Base-by-base conservation (phyloP, 768 basidiomycete genomes). In the Clavaria fumosa region DNA sequence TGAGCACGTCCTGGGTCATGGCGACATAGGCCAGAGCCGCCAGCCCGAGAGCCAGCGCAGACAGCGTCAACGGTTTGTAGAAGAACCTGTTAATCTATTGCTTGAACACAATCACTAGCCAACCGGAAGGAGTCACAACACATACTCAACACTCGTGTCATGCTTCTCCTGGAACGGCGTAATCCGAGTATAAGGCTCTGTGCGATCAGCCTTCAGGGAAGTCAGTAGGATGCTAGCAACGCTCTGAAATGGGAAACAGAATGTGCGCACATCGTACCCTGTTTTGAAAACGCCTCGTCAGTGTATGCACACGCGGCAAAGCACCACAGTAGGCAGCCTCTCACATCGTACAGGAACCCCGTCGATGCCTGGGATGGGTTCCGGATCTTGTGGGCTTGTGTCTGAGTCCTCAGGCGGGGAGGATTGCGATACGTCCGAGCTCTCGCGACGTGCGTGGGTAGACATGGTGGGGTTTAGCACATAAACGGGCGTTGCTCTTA, bases 141-240 rank as follows among this genome's bases (percentile, higher is more conserved):
- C 77, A 47, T 48, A 84, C 83, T 86, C 85, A 44, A 88, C 68
- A 45, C 73, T 81, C 17, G 84, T 82, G 51, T 88, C 84, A 52
- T 75, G 68, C 49, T 66, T 73, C 60, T 85, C 81, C 54, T 86
- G 82, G 53, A 88, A 88, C 19, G 84, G 84, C 32, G 66, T 64
- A 47, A 84, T 88, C 41, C 75, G 70, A 14, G 84, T 88, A 51
- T 88, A 88, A 7, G 84, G 48, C 54, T 88, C 84, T 33, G 78
- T 75, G 45, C 82, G 75, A 58, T 88, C 72, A 41, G 85, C 85
- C 83, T 88, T 53, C 34, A n/a, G n/a, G n/a, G n/a, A n/a, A n/a
- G n/a, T n/a, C n/a, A n/a, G n/a, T n/a, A n/a, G n/a, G n/a, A n/a
- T n/a, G n/a, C n/a, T n/a, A n/a, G n/a, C n/a, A n/a, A n/a, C n/a